Evolutionary conservation across 2,329 filamentous ascomycete species (phyloP).

Genomic region (Magnaporthiopsis poae): DNA sequence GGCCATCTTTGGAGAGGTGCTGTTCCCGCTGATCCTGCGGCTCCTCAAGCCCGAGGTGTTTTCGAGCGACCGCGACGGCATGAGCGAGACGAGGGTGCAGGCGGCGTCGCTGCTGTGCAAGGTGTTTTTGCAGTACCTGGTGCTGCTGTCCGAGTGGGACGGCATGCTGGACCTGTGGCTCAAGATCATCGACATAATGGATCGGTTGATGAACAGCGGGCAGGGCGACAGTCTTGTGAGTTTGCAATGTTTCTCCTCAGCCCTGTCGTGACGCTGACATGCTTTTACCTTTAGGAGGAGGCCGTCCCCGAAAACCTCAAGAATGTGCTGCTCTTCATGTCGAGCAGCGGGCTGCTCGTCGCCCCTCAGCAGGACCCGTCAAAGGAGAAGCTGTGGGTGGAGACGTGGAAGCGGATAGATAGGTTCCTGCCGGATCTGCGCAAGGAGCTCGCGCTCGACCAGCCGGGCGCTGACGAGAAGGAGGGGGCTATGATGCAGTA

Average conservation of each 20-base stretch:
- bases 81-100: constrained; percentile 90
- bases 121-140: constrained; percentile 88
- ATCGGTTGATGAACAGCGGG: constrained; percentile 89
- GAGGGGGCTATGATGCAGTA: not conserved
- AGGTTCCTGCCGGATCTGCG: constrained; percentile 53
- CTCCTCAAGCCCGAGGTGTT: constrained; percentile 92
- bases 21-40: constrained; percentile 81
- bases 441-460: constrained; percentile 46
- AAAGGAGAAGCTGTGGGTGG: constrained; percentile 48
- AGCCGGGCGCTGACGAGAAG: constrained; percentile 14
- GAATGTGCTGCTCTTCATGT: constrained; percentile 92
- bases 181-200: constrained; percentile 86
- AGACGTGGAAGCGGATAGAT: constrained; percentile 58
- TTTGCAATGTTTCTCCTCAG: constrained; percentile 14
- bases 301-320: constrained; percentile 91
- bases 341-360: constrained; percentile 73
- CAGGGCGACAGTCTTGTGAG: constrained; percentile 79
- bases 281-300: constrained; percentile 59
- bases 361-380: constrained; percentile 50
- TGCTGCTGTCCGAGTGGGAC: constrained; percentile 72
- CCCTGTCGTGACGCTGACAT: not conserved
- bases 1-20: constrained; percentile 83
- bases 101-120: constrained; percentile 86
- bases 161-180: constrained; percentile 88
- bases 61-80: constrained; percentile 78